Evolutionary conservation across 106 monocot genomes (phyloP), one percentile per base, ranked within the genome.

Genomic region (Dioscorea zingiberensis): DNA sequence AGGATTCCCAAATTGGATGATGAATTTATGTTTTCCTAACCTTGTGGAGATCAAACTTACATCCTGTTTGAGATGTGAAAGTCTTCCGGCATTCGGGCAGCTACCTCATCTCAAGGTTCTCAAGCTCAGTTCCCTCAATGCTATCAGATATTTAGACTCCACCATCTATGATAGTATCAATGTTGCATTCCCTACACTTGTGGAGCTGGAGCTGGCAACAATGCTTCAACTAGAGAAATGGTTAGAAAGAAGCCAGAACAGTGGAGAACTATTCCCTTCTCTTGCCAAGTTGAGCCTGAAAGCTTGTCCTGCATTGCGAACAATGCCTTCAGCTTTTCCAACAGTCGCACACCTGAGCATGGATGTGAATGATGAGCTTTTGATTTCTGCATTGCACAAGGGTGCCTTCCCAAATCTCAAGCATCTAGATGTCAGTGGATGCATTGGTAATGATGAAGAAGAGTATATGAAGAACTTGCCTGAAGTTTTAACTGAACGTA

Each of bases 1-100:
- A 13, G 0, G 1, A 8, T 64, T 77, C n/a, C 73, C 82, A 55
- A 5, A 13, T 9, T 77, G 82, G 77, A 69, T 82, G 68, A 38
- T 9, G 25, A 19, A 73, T 21, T 38, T 12, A 27, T 13, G 49
- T 11, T 15, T 27, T 10, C 46, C 48, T 24, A 45, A 69, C 66
- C 53, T 82, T 4, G 66, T 66, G 18, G 8, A 22, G 2, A 47
- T 81, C 32, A 21, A n/a, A 30, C 61, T 82, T 2, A 15, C 1
- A 9, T 0, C 0, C 1, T 55, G 58, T 4, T 13, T 19, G 0
- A 54, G 27, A 19, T 73, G 73, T 53, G 30, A 58, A 8, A 18
- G 25, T 2, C 59, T 73, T 4, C 73, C 73, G 6, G 13, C 69
- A 1, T 45, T 79, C 14, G 74, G 74, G 27, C 57, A 55, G 26